Base-by-base conservation (phyloP, 345 rosid species). In the Brassica juncea region DNA sequence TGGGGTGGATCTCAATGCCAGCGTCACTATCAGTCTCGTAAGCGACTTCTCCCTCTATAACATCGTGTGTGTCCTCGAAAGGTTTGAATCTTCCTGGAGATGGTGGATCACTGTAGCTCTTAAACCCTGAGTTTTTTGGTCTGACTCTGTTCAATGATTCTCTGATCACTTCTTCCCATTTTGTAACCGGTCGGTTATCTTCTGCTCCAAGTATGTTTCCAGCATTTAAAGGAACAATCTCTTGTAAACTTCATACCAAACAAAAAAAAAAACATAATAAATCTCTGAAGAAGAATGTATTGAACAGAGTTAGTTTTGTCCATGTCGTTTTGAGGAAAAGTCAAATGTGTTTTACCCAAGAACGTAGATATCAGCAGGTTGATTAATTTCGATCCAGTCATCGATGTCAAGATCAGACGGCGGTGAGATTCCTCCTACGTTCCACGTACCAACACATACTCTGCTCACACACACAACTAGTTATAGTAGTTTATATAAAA, bases 191-290 rank as follows among this genome's bases (percentile, higher is more conserved):
- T 62, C 93, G 87, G 68, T 72, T 86, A 81, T 94, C 99, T 90
- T 94, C 97, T 28, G 97, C 90, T 49, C 99, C 99, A 68, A 94
- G 92, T 47, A 94, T 88, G 78, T 94, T 94, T 64, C 97, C 99
- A 68, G 99, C 94, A 82, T 88, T 94, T 61, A 94, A 86, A 19
- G 99, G 97, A 57, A 94, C 97, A 55, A 94, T 91, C 84, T 94
- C 99, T 88, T 92, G 99, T 73, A 94, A 83, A 71, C 99, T 94
- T 77, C 25, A 79, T 32, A 47, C 14, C 58, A 47, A 66, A 72
- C 34, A 11, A 5, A 32, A 63, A 77, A 77, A 6, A 59, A 16
- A n/a, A 52, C 28, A 72, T 15, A 58, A 12, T 61, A 7, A 25
- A 16, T 65, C 49, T 77, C 1, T 42, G 31, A 42, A 35, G 5